A percentile compares a stretch with the other conserved stretches of the same genome.
Evolutionary conservation across 2,329 filamentous ascomycete genomes (phyloP).

Genomic region (Trichothecium sympodiale): DNA sequence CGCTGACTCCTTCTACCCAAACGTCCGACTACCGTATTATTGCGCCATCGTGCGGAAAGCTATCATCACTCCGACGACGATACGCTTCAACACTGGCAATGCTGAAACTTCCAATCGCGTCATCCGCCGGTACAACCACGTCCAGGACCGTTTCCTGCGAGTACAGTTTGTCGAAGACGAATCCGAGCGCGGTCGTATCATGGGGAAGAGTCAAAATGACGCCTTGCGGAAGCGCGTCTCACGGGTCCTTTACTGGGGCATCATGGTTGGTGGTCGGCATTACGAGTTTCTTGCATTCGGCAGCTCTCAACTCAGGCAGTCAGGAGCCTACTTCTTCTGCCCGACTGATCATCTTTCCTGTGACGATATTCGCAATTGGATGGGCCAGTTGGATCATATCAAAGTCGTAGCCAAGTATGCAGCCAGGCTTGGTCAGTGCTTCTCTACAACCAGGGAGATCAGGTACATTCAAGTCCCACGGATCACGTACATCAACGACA

Average conservation of each 20-base stretch:
- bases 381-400: conserved; percentile 79
- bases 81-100: conserved; percentile 66
- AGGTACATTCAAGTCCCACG: conserved; percentile 48
- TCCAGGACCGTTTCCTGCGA: conserved; percentile 71
- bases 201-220: conserved; percentile 45
- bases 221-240: conserved; percentile 66
- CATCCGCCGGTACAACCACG: conserved; percentile 57
- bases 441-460: conserved; percentile 80
- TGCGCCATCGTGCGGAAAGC: conserved; percentile 69
- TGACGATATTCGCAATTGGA: conserved; percentile 69
- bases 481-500: conserved; percentile 54
- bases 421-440: conserved; percentile 84
- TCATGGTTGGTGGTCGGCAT: conserved; percentile 67
- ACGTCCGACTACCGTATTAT: conserved; percentile 52
- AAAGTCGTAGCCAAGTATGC: conserved; percentile 79
- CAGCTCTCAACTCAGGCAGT: conserved; percentile 87
- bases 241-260: conserved; percentile 63
- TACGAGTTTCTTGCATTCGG: conserved; percentile 92
- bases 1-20: conserved; percentile 33
- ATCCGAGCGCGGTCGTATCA: conserved; percentile 46
- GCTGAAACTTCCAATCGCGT: conserved; percentile 86
- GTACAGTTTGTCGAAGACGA: conserved; percentile 80
- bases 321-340: conserved; percentile 88
- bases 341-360: conserved; percentile 56
- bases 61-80: conserved; percentile 71